Evolutionary conservation across 106 monocot species (phyloP).

Genomic region (Dioscorea zingiberensis): DNA sequence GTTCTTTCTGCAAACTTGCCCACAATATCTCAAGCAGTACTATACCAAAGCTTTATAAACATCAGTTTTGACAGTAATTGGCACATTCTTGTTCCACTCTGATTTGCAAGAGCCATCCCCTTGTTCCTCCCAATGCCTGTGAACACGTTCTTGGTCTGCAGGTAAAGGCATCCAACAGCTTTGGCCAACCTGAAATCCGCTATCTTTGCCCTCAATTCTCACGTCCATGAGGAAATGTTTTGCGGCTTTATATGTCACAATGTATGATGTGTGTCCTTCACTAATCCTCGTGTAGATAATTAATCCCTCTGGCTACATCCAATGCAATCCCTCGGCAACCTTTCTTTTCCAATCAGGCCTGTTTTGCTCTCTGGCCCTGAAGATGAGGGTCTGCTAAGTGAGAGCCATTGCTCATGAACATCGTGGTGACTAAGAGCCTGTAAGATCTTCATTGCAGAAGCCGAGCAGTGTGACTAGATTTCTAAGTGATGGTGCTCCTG

Average conservation of each 20-base stretch:
- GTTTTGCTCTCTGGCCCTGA: neutral
- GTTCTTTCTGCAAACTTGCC: too few relatives aligned
- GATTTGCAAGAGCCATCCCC: too few relatives aligned
- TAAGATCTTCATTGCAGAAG: slow-evolving; percentile 25
- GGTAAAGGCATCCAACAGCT: slow-evolving; percentile 8
- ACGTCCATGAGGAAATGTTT: too few relatives aligned
- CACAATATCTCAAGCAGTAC: too few relatives aligned
- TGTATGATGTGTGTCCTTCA: slow-evolving; percentile 14
- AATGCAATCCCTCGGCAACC: neutral
- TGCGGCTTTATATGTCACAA: slow-evolving; percentile 24
- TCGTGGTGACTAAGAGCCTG: slow-evolving; percentile 29
- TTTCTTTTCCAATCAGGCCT: slow-evolving; percentile 13
- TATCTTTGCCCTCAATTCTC: slow-evolving; percentile 5
- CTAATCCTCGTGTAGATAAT: slow-evolving; percentile 10
- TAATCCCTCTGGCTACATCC: slow-evolving; percentile 10
- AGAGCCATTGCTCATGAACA: slow-evolving; percentile 27
- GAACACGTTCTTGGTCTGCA: too few relatives aligned
- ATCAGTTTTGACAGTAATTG: too few relatives aligned
- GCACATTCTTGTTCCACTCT: too few relatives aligned
- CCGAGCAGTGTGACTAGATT: slow-evolving; percentile 27
- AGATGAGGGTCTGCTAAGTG: slow-evolving; percentile 19
- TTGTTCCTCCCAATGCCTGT: too few relatives aligned
- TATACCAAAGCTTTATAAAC: too few relatives aligned
- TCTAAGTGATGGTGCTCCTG: slow-evolving; percentile 25
- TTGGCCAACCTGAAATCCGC: slow-evolving; percentile 22